Percentiles rank a stretch among this genome's conserved stretches.
Evolutionary conservation across 176 grass and related monocot genomes (phyloP).

Genomic region (Hsuehochloa calcarea): DNA sequence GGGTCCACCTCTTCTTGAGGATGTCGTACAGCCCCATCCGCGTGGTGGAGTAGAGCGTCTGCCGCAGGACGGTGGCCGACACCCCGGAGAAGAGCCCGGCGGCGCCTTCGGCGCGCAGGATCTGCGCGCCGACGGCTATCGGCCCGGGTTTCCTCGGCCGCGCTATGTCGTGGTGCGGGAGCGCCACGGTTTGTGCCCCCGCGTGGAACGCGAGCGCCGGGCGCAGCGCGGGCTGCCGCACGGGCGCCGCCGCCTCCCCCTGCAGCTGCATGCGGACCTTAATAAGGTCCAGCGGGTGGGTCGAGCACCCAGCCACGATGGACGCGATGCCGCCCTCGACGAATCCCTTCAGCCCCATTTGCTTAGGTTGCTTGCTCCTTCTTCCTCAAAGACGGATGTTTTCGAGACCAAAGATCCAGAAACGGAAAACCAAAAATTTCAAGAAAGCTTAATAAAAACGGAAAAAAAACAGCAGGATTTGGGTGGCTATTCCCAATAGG

Average conservation of each 20-base stretch:
- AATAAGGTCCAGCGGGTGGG: conserved; percentile 90
- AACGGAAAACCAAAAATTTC: neutral
- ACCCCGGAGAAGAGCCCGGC: conserved; percentile 74
- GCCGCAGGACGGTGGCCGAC: conserved; percentile 79
- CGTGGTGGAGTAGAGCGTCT: conserved; percentile 95
- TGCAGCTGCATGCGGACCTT: conserved; percentile 99
- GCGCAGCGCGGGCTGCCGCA: conserved; percentile 32
- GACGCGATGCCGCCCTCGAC: conserved; percentile 91
- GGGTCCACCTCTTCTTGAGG: conserved; percentile 71
- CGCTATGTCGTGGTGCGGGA: conserved; percentile 38
- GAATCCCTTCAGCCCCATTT: conserved; percentile 87
- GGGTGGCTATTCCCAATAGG: conserved; percentile 47
- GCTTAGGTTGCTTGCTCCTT: neutral
- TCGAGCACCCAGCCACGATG: conserved; percentile 86
- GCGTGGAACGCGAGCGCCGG: conserved; percentile 67
- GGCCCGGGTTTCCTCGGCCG: conserved; percentile 57
- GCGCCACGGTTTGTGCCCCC: conserved; percentile 22
- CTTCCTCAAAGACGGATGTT: neutral
- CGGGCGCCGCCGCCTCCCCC: conserved; percentile 41
- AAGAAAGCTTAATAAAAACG: conserved; percentile 18
- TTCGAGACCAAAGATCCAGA: neutral
- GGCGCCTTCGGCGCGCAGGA: conserved; percentile 79
- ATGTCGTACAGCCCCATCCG: conserved; percentile 95
- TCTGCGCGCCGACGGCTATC: conserved; percentile 68
- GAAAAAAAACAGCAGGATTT: neutral